Base-by-base conservation (phyloP, 2,329 filamentous ascomycete species). In the Fusarium verrucosum region DNA sequence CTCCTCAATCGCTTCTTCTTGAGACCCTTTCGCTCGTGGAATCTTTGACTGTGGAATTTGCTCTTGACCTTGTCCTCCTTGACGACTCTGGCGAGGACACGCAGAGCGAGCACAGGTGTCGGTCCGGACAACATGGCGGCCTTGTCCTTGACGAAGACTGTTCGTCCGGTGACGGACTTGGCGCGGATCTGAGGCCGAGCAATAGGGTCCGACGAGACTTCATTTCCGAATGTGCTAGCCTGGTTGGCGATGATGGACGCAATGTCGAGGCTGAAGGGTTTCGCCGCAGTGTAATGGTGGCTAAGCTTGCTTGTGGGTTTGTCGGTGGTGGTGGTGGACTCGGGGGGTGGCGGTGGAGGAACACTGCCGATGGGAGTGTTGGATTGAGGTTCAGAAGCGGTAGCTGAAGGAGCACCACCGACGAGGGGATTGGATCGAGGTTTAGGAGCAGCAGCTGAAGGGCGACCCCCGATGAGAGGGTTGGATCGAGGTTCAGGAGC, bases 1-100 rank as follows among this genome's bases (percentile, higher is more conserved):
- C 85, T 88, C 75, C 80, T 81, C 68, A 92, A 77, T 71, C 92
- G 85, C 86, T 95, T 96, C 77, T 89, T 84, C 84, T 91, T 92
- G 71, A 92, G 71, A 3, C 92, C 92, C 0, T 84, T 84, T 42
- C 92, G 80, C 81, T 95, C 92, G 76, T 96, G 89, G 71, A 87
- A 92, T 64, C 82, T 81, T 78, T 95, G 92, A 63, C 70, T 75
- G 19, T 76, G 74, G 50, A 81, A 81, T 69, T 92, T 87, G 4
- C 44, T 56, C 66, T 77, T 81, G 46, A 95, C 79, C 38, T 77
- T 81, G 72, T 94, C 93, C 70, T 74, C 70, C 7, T 68, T 62
- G 28, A 79, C 73, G 46, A 81, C 70, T 35, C 70, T 68, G 36
- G 78, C 72, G 5, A 86, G 74, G 7, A 80, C 55, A 30, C 72